Base-by-base conservation (phyloP, 2,329 filamentous ascomycete species). In the Colletotrichum sp. region DNA sequence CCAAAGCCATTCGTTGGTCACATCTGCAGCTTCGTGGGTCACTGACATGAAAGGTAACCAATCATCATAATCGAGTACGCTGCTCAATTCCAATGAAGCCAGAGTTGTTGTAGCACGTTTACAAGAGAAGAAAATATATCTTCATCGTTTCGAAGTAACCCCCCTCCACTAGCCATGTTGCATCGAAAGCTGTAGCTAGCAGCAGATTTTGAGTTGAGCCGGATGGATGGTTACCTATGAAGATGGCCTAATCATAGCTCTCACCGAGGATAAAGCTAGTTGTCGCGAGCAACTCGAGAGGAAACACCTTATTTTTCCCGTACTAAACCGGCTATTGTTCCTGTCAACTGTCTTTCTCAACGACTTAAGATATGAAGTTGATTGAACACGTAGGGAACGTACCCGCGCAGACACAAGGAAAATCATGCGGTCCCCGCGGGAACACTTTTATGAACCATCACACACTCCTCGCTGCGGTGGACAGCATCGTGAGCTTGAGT, bases 1-100 rank as follows among this genome's bases (percentile, higher is more conserved):
- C 39, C 9, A 0, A 1, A n/a, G 8, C 7, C 34, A 15, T 3
- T 0, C 9, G 39, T 12, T n/a, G 39, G 9, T n/a, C 0, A 12
- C 5, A n/a, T 49, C 0, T 49, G 39, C 39, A 12, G 39, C 18
- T 49, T 12, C 39, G 1, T 49, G 9, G 39, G 18, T 49, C 39
- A n/a, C 18, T 49, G 39, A n/a, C 3, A 12, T 49, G 5, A 49
- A 3, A 44, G 18, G 18, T 0, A 49, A 49, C 18, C 39, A 12
- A 1, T 12, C 0, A 13, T 12, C 0, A 21, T 6, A 3, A 3
- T 1, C 0, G 9, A 13, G 39, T n/a, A 49, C 44, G 3, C 44
- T 21, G 18, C 44, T 0, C 18, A 13, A 7, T n/a, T 49, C 3
- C 0, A 18, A 49, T 49, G 18, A 49, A n/a, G n/a, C n/a, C n/a